phyloP scores from a whole-genome alignment of 805 yeast species.

The Wickerhamomyces tratensis region DNA sequence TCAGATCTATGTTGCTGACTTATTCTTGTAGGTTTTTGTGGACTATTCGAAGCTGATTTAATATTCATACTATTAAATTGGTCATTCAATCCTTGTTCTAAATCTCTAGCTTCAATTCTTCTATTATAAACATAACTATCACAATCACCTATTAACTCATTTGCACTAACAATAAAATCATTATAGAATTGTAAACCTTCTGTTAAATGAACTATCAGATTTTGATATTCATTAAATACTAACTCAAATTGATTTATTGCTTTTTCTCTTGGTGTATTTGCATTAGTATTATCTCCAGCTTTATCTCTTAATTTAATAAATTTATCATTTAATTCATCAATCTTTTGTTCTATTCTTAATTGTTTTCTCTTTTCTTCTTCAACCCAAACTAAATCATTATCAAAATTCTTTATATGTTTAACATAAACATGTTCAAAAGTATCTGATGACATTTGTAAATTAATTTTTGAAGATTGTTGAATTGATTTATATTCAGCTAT shows the following conservation, averaged over 20 bases:
- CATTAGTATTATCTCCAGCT: slow-evolving; percentile 7
- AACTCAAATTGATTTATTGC: slow-evolving; percentile 38
- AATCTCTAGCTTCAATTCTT: slow-evolving; percentile 40
- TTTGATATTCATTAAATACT: slow-evolving; percentile 22
- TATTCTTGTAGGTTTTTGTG: neutral
- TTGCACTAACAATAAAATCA: slow-evolving; percentile 41
- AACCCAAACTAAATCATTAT: slow-evolving; percentile 38
- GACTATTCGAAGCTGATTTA: slow-evolving; percentile 27
- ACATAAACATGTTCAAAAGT: slow-evolving; percentile 32
- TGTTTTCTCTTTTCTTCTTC: slow-evolving; percentile 30
- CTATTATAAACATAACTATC: slow-evolving; percentile 41
- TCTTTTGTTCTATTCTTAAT: slow-evolving; percentile 25
- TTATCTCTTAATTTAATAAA: slow-evolving; percentile 9
- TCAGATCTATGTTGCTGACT: neutral
- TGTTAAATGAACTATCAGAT: slow-evolving; percentile 47
- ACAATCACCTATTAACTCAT: slow-evolving; percentile 35
- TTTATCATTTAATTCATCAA: slow-evolving; percentile 23
- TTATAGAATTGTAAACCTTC: slow-evolving; percentile 68
- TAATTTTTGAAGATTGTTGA: slow-evolving; percentile 7
- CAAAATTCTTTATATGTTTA: slow-evolving; percentile 35
- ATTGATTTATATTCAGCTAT: slow-evolving; percentile 34
- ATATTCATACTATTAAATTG: slow-evolving; percentile 21
- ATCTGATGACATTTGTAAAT: slow-evolving; percentile 15
- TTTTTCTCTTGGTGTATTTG: slow-evolving; percentile 26
- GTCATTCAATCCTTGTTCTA: slow-evolving; percentile 27